A percentile compares a stretch with the other conserved stretches of the same genome.
Evolutionary conservation across 2,329 filamentous ascomycete species (phyloP).

Genomic region (Rhynchosporium agropyri): DNA sequence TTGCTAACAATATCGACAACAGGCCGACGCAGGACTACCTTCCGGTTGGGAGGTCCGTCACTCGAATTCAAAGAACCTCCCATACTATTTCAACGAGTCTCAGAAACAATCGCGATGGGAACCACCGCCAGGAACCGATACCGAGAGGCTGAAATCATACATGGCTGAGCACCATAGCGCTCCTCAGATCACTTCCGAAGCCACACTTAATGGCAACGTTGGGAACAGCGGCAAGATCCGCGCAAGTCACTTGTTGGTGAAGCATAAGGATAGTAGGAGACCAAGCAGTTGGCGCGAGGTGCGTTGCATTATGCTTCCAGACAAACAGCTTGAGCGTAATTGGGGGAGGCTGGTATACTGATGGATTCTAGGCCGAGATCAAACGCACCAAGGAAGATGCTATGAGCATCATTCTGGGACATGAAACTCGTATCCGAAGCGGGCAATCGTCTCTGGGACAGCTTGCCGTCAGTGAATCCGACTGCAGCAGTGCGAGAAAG

Average conservation of each 20-base stretch:
- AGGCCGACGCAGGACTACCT: conserved; percentile 80
- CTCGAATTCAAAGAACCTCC: conserved; percentile 97
- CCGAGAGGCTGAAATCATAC: conserved; percentile 88
- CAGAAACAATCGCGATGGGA: conserved; percentile 95
- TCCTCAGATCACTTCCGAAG: conserved; percentile 47
- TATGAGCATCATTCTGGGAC: conserved; percentile 69
- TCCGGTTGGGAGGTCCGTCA: conserved; percentile 93
- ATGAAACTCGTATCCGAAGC: conserved; percentile 75
- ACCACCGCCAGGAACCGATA: conserved; percentile 83
- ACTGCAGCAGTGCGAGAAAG: conserved; percentile 95
- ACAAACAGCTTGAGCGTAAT: not conserved
- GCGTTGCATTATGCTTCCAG: conserved; percentile 32
- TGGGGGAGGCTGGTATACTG: conserved; percentile 17
- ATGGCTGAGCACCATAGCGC: conserved; percentile 87
- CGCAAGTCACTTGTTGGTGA: conserved; percentile 88
- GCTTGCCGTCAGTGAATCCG: conserved; percentile 84
- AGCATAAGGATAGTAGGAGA: conserved; percentile 85
- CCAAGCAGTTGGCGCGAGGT: conserved; percentile 91
- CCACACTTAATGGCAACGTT: conserved; percentile 38
- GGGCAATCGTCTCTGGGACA: conserved; percentile 74
- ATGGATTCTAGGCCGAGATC: conserved; percentile 64
- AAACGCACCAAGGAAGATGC: conserved; percentile 89
- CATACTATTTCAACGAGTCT: conserved; percentile 93
- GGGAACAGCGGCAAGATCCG: conserved; percentile 81
- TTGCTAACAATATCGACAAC: conserved; percentile 22